These are phyloP conservation scores for Paraphaeosphaeria minitans DNA, from an alignment of 2,329 filamentous ascomycete genomes.

Conservation along the genomic window DNA sequence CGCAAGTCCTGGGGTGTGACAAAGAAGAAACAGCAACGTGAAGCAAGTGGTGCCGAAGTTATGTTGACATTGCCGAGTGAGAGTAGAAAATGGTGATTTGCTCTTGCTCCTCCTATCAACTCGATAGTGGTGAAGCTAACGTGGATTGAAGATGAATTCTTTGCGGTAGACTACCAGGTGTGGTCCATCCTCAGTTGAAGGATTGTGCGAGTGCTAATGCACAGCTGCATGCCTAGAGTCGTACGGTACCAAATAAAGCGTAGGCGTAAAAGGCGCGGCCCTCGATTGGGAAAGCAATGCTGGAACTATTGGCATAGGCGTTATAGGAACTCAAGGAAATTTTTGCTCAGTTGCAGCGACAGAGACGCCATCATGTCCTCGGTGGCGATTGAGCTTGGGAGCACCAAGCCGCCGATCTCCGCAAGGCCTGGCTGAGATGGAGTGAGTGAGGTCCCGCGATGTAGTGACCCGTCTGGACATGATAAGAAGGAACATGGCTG, in stretches of 20 bases:
- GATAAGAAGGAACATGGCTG: too few relatives aligned
- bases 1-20: background rate
- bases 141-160: background rate
- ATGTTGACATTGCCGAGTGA: background rate
- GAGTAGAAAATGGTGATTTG: background rate
- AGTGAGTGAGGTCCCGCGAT: conserved; percentile 4
- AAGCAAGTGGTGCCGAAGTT: background rate
- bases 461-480: background rate
- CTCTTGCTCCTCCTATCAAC: background rate
- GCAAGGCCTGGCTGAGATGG: background rate
- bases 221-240: background rate
- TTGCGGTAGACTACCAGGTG: background rate
- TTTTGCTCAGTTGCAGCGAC: background rate
- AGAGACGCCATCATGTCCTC: background rate
- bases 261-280: background rate
- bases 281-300: background rate
- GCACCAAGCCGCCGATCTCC: conserved; percentile 8
- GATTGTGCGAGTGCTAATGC: background rate
- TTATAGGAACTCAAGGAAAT: background rate
- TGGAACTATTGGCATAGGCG: background rate
- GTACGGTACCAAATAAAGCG: background rate
- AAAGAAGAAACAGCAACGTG: background rate
- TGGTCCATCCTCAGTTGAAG: background rate
- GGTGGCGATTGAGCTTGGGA: background rate
- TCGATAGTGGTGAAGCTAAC: background rate